Evolutionary conservation across 2,329 filamentous ascomycete species (phyloP).

Genomic region (Cordyceps cateniannulata): DNA sequence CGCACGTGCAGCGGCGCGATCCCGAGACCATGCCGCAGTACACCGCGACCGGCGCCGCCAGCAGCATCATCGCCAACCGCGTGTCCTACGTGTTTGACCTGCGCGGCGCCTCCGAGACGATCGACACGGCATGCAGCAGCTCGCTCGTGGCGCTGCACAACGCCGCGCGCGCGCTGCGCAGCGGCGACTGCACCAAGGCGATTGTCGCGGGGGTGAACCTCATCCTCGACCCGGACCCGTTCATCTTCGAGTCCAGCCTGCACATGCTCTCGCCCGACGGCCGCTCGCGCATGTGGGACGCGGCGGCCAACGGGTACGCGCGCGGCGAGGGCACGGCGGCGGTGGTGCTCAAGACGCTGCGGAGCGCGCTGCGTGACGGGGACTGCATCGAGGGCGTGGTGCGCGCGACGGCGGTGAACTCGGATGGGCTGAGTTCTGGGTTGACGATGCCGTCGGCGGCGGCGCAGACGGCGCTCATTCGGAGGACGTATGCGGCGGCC

Average conservation of each 20-base stretch:
- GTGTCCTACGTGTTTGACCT: conserved; percentile 48
- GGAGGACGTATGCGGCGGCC: conserved; percentile 21
- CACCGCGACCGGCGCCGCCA: background rate
- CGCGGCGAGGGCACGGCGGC: conserved; percentile 44
- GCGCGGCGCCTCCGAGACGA: conserved; percentile 41
- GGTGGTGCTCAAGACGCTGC: conserved; percentile 40
- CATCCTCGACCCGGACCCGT: background rate
- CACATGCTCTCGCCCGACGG: conserved; percentile 27
- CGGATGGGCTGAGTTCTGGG: conserved; percentile 46
- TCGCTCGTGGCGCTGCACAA: conserved; percentile 41
- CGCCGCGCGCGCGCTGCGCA: conserved; percentile 38
- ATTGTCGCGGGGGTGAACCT: conserved; percentile 22
- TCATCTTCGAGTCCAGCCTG: conserved; percentile 35
- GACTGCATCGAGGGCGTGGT: conserved; percentile 46
- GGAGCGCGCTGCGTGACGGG: conserved; percentile 39
- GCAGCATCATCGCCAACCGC: conserved; percentile 35
- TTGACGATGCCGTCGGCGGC: conserved; percentile 46
- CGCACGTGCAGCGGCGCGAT: conserved; percentile 21
- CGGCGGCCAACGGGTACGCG: conserved; percentile 41
- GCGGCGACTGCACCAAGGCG: conserved; percentile 36
- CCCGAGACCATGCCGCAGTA: conserved; percentile 5
- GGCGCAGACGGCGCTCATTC: conserved; percentile 33
- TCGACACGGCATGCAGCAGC: conserved; percentile 44
- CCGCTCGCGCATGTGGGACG: conserved; percentile 33
- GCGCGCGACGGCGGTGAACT: conserved; percentile 40